A percentile compares a stretch with the other conserved stretches of the same genome.
phyloP scores from a whole-genome alignment of 2,329 filamentous ascomycete genomes.

The Aureobasidium sp. region DNA sequence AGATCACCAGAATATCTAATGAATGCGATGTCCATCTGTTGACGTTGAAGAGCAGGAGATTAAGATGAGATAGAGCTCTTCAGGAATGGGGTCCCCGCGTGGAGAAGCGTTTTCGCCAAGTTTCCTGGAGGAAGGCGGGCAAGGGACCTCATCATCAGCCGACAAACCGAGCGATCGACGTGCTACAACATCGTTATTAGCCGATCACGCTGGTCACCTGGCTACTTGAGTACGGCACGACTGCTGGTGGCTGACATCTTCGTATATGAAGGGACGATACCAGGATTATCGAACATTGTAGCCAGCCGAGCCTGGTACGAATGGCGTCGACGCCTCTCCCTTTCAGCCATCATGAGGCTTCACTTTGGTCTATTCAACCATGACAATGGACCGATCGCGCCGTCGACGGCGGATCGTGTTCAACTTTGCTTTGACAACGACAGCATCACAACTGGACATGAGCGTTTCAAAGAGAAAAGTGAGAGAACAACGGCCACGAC shows the following conservation, averaged over 20 bases:
- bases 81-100: slow-evolving; percentile 4
- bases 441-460: not conserved
- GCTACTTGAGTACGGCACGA: not conserved
- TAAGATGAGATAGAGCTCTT: not conserved
- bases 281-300: not conserved
- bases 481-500: not conserved
- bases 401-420: not conserved
- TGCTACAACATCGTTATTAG: slow-evolving; percentile 2
- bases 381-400: not conserved
- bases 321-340: not conserved
- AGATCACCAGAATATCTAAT: not conserved
- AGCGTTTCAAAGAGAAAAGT: not conserved
- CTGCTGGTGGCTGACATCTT: slow-evolving; percentile 2
- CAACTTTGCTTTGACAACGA: not conserved
- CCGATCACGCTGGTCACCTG: slow-evolving; percentile 8
- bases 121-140: not conserved
- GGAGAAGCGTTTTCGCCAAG: slow-evolving; percentile 1
- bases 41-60: not conserved
- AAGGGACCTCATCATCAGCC: not conserved
- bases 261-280: slow-evolving; percentile 1
- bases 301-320: not conserved
- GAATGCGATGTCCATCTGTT: not conserved
- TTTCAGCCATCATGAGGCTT: not conserved
- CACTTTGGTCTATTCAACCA: not conserved
- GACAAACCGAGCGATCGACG: slow-evolving; percentile 6